Evolutionary conservation across 306 rosid genomes (phyloP), one percentile per base, ranked within the genome.

Genomic region (Vachellia collinsii): DNA sequence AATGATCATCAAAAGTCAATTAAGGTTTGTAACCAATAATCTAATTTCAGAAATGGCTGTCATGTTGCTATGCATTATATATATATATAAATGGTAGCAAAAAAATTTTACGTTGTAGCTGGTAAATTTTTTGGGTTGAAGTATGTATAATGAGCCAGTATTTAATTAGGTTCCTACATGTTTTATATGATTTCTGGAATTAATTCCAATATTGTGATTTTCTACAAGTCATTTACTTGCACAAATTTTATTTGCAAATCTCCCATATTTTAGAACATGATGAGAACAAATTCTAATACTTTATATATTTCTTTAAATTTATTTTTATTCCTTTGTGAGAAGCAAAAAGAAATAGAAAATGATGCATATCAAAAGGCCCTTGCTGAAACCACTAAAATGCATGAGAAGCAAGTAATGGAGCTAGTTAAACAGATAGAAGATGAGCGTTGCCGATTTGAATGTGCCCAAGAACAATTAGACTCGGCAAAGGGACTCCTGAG

Each of bases 321-420:
- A 5, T 39, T 56, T 56, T 42, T 82, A 36, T 79, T 85, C 53
- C 64, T 34, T 63, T 72, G 34, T 48, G 64, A 25, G 73, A 63
- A 88, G 90, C 81, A 80, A 70, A 85, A 71, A 77, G 88, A 85
- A 71, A 77, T 80, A 78, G 85, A 88, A 23, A 86, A 85, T 72
- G 85, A 87, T 34, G 76, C 79, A 64, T 77, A 43, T 81, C 85
- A 86, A 68, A 81, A 68, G 76, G 85, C 85, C 54, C 83, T 90
- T 14, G 81, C 86, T 0, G 88, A 87, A 61, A 75, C 90, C 58
- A 82, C 89, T 53, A 78, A 85, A 85, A 82, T 84, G 75, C 82
- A 87, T 68, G 87, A 90, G 88, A 83, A 83, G 22, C 85, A 85
- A 83, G 74, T 88, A 72, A 71, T 77, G 16, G 88, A 85, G 51